Evolutionary conservation across 2,329 filamentous ascomycete genomes (phyloP).

Genomic region (Pseudocercospora musae): DNA sequence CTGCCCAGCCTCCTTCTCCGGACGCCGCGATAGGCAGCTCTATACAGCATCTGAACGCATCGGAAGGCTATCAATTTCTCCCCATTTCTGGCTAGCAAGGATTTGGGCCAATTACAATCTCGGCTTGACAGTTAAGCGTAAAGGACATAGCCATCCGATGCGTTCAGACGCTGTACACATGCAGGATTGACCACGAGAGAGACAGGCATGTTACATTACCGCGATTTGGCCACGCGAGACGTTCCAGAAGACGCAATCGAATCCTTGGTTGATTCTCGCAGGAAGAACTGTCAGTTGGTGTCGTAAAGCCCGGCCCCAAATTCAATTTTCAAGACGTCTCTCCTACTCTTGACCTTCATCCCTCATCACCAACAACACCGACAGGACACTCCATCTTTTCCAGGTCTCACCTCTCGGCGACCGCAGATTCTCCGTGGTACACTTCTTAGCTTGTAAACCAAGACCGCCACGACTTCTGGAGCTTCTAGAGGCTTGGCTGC

Average conservation of each 20-base stretch:
- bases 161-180: too few relatives aligned
- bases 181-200: not conserved
- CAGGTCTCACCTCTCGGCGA: not conserved
- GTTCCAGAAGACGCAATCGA: not conserved
- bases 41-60: too few relatives aligned
- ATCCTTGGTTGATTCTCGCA: not conserved
- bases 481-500: conserved; percentile 15
- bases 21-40: not conserved
- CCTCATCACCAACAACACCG: too few relatives aligned
- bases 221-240: not conserved
- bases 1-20: not conserved
- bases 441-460: not conserved
- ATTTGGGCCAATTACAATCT: too few relatives aligned
- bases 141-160: too few relatives aligned
- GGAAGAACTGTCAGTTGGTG: too few relatives aligned
- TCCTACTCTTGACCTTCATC: not conserved
- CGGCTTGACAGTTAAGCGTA: too few relatives aligned
- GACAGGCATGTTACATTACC: not conserved
- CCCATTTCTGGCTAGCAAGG: too few relatives aligned
- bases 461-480: conserved; percentile 2
- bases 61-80: too few relatives aligned
- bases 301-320: not conserved
- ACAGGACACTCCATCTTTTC: not conserved
- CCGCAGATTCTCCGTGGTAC: not conserved
- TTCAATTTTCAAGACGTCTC: not conserved